Evolutionary conservation across 768 basidiomycete species (phyloP).

Genomic region (Termitomyces sp.): DNA sequence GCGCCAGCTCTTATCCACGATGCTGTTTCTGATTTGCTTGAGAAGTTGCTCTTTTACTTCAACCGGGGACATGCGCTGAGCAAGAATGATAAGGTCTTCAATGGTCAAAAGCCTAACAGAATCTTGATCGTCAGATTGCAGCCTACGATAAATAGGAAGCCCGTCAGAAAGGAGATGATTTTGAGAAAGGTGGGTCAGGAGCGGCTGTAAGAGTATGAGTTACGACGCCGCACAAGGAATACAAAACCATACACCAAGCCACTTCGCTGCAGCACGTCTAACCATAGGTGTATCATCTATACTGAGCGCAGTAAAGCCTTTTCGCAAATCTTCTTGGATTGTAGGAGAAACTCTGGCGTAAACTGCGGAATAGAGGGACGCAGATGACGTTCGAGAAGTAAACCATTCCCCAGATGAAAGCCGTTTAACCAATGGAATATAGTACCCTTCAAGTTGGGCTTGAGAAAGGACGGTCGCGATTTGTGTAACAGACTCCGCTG

Average conservation of each 20-base stretch:
- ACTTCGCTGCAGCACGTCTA: slow-evolving; percentile 90
- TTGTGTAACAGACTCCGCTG: slow-evolving; percentile 93
- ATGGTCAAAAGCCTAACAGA: slow-evolving; percentile 95
- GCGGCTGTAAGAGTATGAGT: slow-evolving; percentile 43
- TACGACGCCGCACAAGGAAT: background rate
- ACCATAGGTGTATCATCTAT: slow-evolving; percentile 99
- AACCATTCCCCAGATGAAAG: slow-evolving; percentile 97
- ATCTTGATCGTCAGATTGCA: slow-evolving; percentile 96
- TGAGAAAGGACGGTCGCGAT: slow-evolving; percentile 74
- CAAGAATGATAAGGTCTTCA: slow-evolving; percentile 91
- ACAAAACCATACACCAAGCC: slow-evolving; percentile 75
- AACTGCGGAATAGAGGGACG: slow-evolving; percentile 87
- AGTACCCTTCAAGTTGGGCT: slow-evolving; percentile 80
- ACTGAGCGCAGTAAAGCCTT: slow-evolving; percentile 75
- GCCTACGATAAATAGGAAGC: slow-evolving; percentile 87
- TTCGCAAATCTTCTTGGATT: slow-evolving; percentile 84
- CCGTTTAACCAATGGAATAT: slow-evolving; percentile 86
- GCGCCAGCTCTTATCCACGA: slow-evolving; percentile 96
- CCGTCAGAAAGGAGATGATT: slow-evolving; percentile 82
- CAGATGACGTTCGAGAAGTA: slow-evolving; percentile 94
- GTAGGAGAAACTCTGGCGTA: slow-evolving; percentile 72
- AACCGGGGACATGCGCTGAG: slow-evolving; percentile 74
- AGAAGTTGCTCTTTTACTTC: slow-evolving; percentile 90
- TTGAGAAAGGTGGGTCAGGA: slow-evolving; percentile 75
- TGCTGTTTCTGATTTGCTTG: slow-evolving; percentile 81